Evolutionary conservation across 2,329 filamentous ascomycete species (phyloP).

Genomic region (Dactylonectria macrodidyma): DNA sequence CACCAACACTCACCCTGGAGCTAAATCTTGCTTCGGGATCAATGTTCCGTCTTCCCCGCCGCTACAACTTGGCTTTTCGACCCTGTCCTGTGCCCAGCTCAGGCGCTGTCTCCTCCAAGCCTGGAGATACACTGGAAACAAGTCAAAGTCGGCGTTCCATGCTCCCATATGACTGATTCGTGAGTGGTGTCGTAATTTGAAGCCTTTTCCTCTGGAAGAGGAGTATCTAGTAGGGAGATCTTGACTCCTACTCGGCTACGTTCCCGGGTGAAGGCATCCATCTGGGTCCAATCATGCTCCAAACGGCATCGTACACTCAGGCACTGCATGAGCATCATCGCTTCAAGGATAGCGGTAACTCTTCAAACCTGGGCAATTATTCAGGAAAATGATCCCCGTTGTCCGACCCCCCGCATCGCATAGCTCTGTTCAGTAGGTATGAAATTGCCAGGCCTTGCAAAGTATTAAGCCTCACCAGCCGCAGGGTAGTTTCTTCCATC

Average conservation of each 20-base stretch:
- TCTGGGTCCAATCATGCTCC: not conserved
- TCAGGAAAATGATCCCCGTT: slow-evolving; percentile 1
- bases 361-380: not conserved
- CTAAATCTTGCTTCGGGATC: not conserved
- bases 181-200: not conserved
- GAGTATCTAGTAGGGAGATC: not conserved
- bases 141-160: slow-evolving; percentile 4
- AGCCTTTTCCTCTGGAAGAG: not conserved
- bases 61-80: not conserved
- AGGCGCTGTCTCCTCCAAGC: not conserved
- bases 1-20: too few species aligned
- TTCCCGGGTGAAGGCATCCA: slow-evolving; percentile 3
- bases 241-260: not conserved
- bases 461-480: not conserved
- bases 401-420: not conserved
- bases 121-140: not conserved
- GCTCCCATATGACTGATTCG: not conserved
- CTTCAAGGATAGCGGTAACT: not conserved
- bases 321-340: too few species aligned
- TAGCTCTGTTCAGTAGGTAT: not conserved
- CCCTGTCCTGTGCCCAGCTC: not conserved
- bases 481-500: too few species aligned
- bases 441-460: not conserved
- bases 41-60: not conserved
- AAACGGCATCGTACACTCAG: not conserved